Base-by-base conservation (phyloP, 345 rosid genomes). In the Cardiospermum halicacabum region DNA sequence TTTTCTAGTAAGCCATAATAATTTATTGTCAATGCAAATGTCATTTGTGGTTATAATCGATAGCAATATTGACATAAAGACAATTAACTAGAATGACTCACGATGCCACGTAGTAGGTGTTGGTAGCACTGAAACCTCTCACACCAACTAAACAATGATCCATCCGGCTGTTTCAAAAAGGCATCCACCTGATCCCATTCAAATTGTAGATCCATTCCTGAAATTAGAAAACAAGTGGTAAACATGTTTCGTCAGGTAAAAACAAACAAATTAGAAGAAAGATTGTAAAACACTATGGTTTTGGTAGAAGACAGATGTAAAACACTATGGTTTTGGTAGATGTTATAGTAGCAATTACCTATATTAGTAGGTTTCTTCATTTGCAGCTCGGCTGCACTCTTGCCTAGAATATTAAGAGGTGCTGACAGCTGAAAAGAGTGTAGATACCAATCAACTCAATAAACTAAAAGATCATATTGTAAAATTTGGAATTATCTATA, bases 131-230 rank as follows among this genome's bases (percentile, higher is more conserved):
- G 81, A 73, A 83, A 84, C 49, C 94, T 94, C 78, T 93, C 97
- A 61, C 77, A 86, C 98, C 97, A 93, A 69, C 96, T 88, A 76
- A 93, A 90, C 49, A 90, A 73, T 40, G 85, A 78, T 24, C 96
- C 98, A 77, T 93, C 96, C 36, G 88, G 90, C 71, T 86, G 97
- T 60, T 79, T 75, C 67, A 80, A 56, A 74, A 93, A 93, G 55
- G 94, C 98, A 60, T 88, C 67, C 8, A 77, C 77, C 45, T 88
- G 89, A 67, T 84, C 92, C 94, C 84, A 83, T 75, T 85, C 90
- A 79, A 93, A 93, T 40, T 84, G 96, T 21, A 93, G 82, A 79
- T 90, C 97, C 88, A 93, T 80, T 62, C 97, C 97, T 93, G 85
- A 75, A 60, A 60, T 58, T 61, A 61, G n/a, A 54, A 66, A 64